Conservation (phyloP, 164 flowering plant genomes). For the Nelumbo lutea region DNA sequence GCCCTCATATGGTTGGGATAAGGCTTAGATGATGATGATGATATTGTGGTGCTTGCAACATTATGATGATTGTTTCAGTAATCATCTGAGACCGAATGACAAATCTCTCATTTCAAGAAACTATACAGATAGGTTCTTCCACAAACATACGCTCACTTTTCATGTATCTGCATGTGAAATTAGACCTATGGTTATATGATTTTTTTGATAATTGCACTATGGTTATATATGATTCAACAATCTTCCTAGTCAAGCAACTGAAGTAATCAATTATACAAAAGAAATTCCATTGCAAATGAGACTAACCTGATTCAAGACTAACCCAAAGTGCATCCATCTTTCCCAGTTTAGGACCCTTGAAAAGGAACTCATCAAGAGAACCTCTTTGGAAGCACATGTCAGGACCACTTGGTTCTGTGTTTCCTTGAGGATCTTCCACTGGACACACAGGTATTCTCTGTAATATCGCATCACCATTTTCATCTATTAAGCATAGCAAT, state of each 20-base stretch:
- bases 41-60: no score
- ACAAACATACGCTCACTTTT: not conserved
- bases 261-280: not conserved
- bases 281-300: not conserved
- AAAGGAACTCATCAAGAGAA: constrained; percentile 58
- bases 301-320: constrained; percentile 74
- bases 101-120: not conserved
- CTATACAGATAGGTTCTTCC: not conserved
- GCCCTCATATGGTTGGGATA: no score
- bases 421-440: constrained; percentile 10
- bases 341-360: constrained; percentile 61
- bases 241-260: not conserved
- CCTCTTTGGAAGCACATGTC: constrained; percentile 64
- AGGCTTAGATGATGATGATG: no score
- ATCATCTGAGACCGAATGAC: no score
- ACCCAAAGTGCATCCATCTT: constrained; percentile 71
- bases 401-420: constrained; percentile 15
- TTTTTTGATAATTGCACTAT: no score
- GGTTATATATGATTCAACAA: not conserved
- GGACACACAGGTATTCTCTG: constrained; percentile 52
- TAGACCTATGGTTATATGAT: no score
- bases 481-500: constrained; percentile 66
- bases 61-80: no score
- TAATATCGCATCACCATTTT: constrained; percentile 64
- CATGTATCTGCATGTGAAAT: not conserved